Evolutionary conservation across 75 land plant species (phyloP), one percentile per base, ranked within the genome.

Genomic region (Selaginella tamariscina): DNA sequence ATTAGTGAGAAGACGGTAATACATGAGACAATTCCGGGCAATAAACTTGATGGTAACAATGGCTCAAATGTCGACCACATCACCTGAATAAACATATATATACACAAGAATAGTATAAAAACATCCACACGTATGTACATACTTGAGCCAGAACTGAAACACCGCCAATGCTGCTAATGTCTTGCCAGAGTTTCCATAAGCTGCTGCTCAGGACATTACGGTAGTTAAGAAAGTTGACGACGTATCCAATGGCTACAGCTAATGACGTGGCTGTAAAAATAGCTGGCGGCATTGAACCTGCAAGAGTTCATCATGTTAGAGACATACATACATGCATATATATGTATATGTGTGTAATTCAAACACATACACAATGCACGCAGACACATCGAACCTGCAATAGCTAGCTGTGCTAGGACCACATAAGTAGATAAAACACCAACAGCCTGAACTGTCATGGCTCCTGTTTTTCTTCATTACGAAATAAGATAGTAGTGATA

Each of bases 371-470:
- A n/a, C n/a, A n/a, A n/a, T n/a, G n/a, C n/a, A n/a, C n/a, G n/a
- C n/a, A n/a, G n/a, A n/a, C n/a, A n/a, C 95, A 93, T 89, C 31
- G 98, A 83, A 18, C 75, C 88, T 30, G 88, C 98, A 71, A 93
- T 75, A 8, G 98, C 89, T 0, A 93, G 85, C 82, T 93, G 98
- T 11, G 68, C 33, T 18, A 89, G 32, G 23, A 93, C 98, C 18
- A 80, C 73, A 31, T 81, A 91, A 23, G 66, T 86, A 13, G 98
- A 84, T 2, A 93, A 26, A 1, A 86, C 95, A 2, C 98, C 98
- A 30, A 93, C 65, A 1, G 98, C 86, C 64, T 93, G 98, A 27
- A 93, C 95, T 44, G 83, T 65, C 65, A 85, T 67, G 0, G 83
- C 88, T 64, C 92, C 98, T 74, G 71, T 93, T 95, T 70, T 66